Percentiles rank a stretch among this genome's conserved stretches.
Evolutionary conservation across 2,329 filamentous ascomycete genomes (phyloP).

Genomic region (Capronia americana): DNA sequence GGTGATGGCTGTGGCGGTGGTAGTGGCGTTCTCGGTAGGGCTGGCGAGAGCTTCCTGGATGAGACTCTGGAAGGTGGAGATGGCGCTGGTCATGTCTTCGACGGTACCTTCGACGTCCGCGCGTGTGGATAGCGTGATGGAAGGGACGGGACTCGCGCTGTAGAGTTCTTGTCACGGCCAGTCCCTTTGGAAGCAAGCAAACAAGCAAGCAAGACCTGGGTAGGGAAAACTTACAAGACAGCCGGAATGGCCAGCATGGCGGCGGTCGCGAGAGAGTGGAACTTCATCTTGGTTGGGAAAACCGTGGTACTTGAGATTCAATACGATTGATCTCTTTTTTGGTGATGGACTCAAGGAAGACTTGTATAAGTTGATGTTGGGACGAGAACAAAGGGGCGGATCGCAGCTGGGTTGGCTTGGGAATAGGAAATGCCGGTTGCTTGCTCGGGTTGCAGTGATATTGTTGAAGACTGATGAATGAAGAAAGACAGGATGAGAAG

Average conservation of each 20-base stretch:
- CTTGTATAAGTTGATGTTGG: background rate
- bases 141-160: background rate
- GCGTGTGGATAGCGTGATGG: background rate
- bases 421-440: background rate
- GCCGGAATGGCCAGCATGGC: background rate
- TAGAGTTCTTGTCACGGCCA: background rate
- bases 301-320: background rate
- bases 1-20: background rate
- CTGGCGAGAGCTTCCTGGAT: background rate
- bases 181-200: too few relatives aligned
- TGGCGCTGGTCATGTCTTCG: background rate
- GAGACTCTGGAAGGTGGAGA: background rate
- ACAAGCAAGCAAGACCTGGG: too few relatives aligned
- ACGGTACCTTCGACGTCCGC: background rate
- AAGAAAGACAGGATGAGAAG: background rate
- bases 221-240: background rate
- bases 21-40: background rate
- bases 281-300: background rate
- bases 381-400: background rate
- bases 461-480: background rate
- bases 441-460: background rate
- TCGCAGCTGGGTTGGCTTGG: background rate
- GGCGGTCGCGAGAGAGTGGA: background rate
- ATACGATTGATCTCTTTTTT: background rate
- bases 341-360: too few relatives aligned